These are phyloP conservation scores for Iris macrosiphon DNA, from an alignment of 106 monocot genomes.

Conservation along the genomic window DNA sequence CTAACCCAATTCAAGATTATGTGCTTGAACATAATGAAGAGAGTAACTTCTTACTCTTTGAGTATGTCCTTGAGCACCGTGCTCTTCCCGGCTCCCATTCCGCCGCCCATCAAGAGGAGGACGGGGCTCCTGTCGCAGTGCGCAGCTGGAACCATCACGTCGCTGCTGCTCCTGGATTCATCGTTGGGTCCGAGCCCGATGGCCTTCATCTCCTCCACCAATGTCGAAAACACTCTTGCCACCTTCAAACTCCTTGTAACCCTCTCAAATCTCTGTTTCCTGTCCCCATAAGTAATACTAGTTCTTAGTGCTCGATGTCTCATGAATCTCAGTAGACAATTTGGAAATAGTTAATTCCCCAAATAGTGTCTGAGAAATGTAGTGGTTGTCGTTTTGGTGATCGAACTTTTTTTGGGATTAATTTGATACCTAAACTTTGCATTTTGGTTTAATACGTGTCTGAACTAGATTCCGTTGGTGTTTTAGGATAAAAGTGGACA, in stretches of 20 bases:
- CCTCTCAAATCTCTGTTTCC: conserved; percentile 80
- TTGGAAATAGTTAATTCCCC: neutral
- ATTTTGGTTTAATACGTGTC: too few relatives aligned
- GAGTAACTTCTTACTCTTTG: conserved; percentile 46
- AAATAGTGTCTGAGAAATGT: too few relatives aligned
- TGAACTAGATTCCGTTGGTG: too few relatives aligned
- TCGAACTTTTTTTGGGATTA: too few relatives aligned
- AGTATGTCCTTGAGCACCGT: conserved; percentile 84
- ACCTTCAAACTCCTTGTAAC: conserved; percentile 63
- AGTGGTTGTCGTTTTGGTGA: too few relatives aligned
- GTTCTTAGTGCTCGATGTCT: too few relatives aligned
- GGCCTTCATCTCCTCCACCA: conserved; percentile 89
- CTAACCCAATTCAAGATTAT: neutral
- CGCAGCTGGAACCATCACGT: conserved; percentile 81
- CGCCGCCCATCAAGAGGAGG: conserved; percentile 91
- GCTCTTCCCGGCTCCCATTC: conserved; percentile 97
- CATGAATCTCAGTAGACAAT: neutral
- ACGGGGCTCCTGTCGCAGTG: conserved; percentile 77
- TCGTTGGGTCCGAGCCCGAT: conserved; percentile 37
- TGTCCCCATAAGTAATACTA: conserved; percentile 3
- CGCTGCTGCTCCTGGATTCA: conserved; percentile 21
- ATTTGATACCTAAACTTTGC: too few relatives aligned
- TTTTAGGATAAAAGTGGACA: too few relatives aligned
- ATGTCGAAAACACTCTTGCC: conserved; percentile 68
- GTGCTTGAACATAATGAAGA: neutral